Evolutionary conservation across 768 basidiomycete species (phyloP).

Genomic region (Auricularia sp.): DNA sequence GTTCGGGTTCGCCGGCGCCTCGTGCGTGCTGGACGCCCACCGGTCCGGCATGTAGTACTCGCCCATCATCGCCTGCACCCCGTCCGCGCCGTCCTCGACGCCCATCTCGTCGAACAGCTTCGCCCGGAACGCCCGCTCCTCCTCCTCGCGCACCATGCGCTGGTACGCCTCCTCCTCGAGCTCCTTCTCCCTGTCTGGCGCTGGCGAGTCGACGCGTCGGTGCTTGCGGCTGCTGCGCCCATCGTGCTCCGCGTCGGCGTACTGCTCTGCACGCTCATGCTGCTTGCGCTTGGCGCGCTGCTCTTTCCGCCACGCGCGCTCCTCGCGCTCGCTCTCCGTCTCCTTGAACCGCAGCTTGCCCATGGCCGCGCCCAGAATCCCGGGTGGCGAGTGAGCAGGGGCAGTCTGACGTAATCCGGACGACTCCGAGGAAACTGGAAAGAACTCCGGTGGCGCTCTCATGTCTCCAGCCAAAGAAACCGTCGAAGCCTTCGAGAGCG

Average conservation of each 20-base stretch:
- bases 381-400: too few species aligned
- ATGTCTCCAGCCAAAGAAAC: too few species aligned
- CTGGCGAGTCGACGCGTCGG: background rate
- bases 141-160: constrained; percentile 39
- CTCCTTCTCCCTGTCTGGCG: background rate
- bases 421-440: too few species aligned
- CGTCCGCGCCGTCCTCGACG: constrained; percentile 56
- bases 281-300: constrained; percentile 41
- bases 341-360: constrained; percentile 52
- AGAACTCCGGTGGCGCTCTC: too few species aligned
- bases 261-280: constrained; percentile 8
- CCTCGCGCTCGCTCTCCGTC: constrained; percentile 49
- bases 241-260: constrained; percentile 6
- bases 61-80: constrained; percentile 52
- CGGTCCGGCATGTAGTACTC: constrained; percentile 66
- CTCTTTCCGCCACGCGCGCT: constrained; percentile 30
- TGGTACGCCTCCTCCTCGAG: constrained; percentile 25
- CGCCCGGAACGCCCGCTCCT: constrained; percentile 58
- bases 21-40: constrained; percentile 30
- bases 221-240: too few species aligned
- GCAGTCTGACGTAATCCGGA: too few species aligned
- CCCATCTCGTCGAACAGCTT: constrained; percentile 64
- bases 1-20: constrained; percentile 25
- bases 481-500: too few species aligned
- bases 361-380: constrained; percentile 13